phyloP scores from a whole-genome alignment of 2,329 filamentous ascomycete genomes.

The Paracamarosporium sp. region DNA sequence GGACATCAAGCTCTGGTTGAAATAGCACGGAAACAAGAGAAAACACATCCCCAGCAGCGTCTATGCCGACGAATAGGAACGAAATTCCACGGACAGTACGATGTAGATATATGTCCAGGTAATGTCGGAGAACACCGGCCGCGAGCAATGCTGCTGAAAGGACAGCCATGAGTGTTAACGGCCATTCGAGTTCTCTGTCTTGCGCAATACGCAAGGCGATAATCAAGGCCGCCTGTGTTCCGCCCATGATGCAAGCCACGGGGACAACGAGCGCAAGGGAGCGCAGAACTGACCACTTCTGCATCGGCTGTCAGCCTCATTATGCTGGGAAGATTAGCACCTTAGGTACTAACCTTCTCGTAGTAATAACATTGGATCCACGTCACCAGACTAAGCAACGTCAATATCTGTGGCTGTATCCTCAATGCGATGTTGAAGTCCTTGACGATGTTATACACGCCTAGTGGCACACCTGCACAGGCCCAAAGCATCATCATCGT shows the following conservation, averaged over 20 bases:
- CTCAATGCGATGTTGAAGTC: constrained; percentile 61
- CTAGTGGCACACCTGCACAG: constrained; percentile 70
- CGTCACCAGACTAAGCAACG: constrained; percentile 58
- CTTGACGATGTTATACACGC: constrained; percentile 65
- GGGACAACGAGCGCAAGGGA: constrained; percentile 58
- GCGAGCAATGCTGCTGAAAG: constrained; percentile 69
- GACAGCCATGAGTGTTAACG: constrained; percentile 70
- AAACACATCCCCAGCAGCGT: constrained; percentile 72
- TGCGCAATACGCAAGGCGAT: constrained; percentile 59
- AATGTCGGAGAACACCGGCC: constrained; percentile 71
- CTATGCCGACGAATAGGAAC: constrained; percentile 74
- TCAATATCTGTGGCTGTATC: constrained; percentile 65
- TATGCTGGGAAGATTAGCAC: not conserved
- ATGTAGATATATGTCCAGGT: constrained; percentile 72
- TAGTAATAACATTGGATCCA: constrained; percentile 66
- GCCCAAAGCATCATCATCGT: constrained; percentile 78
- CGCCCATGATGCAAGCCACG: constrained; percentile 64
- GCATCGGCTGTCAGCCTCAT: constrained; percentile 11
- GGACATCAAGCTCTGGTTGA: constrained; percentile 62
- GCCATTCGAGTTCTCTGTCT: constrained; percentile 61
- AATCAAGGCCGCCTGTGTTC: constrained; percentile 65
- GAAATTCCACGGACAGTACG: constrained; percentile 74
- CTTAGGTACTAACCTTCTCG: constrained; percentile 41
- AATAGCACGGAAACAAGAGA: constrained; percentile 71
- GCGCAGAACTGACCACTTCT: constrained; percentile 61